Percentiles rank a stretch among this genome's conserved stretches.
phyloP scores from a whole-genome alignment of 176 grass and related monocot genomes.

The Alopecurus myosuroides region DNA sequence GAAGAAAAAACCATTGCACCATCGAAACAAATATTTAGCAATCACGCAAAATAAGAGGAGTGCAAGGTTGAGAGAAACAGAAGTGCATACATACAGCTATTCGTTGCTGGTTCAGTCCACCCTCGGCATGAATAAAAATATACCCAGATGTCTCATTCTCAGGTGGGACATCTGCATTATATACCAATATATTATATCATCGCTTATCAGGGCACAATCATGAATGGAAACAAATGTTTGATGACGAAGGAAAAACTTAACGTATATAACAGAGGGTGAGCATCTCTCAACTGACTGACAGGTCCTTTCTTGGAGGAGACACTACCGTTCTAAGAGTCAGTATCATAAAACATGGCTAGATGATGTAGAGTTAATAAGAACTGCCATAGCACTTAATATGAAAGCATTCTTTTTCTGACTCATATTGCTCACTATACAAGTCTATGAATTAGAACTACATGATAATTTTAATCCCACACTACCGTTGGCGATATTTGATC shows the following conservation, averaged over 20 bases:
- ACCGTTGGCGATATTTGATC: background rate
- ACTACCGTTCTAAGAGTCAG: background rate
- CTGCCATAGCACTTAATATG: background rate
- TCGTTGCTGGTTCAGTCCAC: constrained; percentile 76
- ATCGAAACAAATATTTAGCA: background rate
- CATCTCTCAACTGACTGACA: background rate
- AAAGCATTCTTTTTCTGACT: background rate
- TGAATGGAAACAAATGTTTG: background rate
- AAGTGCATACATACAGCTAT: constrained; percentile 62
- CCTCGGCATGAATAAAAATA: constrained; percentile 92
- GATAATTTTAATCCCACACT: background rate
- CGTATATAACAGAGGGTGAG: background rate
- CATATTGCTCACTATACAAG: background rate
- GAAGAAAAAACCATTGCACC: background rate
- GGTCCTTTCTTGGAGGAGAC: background rate
- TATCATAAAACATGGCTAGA: background rate
- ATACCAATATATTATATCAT: background rate
- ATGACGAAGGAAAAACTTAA: background rate
- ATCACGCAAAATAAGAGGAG: background rate
- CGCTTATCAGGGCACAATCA: background rate
- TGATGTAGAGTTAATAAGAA: background rate
- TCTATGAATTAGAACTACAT: background rate
- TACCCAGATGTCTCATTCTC: constrained; percentile 72
- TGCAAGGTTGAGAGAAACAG: constrained; percentile 13
- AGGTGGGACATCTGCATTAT: constrained; percentile 52